A percentile compares a stretch with the other conserved stretches of the same genome.
Conservation (phyloP, 345 rosid genomes). For the Gossypium bickii region DNA sequence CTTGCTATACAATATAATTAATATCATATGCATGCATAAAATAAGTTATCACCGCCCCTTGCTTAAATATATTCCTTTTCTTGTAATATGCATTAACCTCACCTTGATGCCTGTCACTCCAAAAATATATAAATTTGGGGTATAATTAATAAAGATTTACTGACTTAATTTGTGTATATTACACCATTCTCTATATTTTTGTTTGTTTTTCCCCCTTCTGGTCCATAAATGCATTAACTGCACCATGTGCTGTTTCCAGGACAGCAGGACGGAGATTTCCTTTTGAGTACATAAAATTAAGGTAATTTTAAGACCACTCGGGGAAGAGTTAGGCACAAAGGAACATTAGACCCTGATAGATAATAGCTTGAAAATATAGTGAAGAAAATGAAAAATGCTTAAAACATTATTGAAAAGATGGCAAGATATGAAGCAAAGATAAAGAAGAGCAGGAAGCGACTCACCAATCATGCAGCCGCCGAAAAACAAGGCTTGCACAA, state of each 20-base stretch:
- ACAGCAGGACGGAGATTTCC: background rate
- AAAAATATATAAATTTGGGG: background rate
- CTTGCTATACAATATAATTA: background rate
- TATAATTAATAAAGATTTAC: background rate
- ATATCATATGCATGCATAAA: background rate
- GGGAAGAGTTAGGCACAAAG: background rate
- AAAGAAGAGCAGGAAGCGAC: background rate
- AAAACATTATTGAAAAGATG: background rate
- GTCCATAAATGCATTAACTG: background rate
- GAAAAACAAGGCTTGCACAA: constrained; percentile 84
- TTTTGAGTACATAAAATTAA: background rate
- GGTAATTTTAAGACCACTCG: background rate
- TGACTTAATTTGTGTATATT: background rate
- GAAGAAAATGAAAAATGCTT: background rate
- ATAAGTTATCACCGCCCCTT: background rate
- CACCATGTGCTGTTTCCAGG: background rate
- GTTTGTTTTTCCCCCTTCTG: background rate
- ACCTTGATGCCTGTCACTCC: background rate
- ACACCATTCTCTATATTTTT: background rate
- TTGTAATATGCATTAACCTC: background rate
- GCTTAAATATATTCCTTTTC: background rate
- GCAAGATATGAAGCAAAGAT: background rate
- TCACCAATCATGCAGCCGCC: constrained; percentile 92
- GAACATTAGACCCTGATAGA: background rate
- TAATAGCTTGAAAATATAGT: background rate